Conservation (phyloP, 768 basidiomycete genomes). For the Leccinum incarnatum region DNA sequence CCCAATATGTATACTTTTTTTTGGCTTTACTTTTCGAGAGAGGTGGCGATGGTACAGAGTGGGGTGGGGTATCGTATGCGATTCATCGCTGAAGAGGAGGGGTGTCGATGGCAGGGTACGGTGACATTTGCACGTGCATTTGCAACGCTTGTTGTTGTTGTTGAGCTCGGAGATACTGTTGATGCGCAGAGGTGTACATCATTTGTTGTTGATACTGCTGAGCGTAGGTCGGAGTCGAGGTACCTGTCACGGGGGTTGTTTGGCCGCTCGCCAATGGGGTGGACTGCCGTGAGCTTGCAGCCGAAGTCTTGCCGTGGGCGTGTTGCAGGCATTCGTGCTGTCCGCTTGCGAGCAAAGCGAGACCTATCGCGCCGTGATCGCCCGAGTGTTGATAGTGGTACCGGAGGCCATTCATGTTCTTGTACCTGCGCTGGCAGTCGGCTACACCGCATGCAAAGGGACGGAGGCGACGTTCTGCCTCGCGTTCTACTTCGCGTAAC, state of each 20-base stretch:
- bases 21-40: constrained; percentile 25
- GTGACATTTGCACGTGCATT: constrained; percentile 25
- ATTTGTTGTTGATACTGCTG: constrained; percentile 38
- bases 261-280: constrained; percentile 33
- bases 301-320: constrained; percentile 29
- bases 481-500: constrained; percentile 70
- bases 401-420: constrained; percentile 97
- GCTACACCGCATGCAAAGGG: constrained; percentile 91
- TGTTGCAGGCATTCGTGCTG: constrained; percentile 55
- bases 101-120: constrained; percentile 19
- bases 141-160: constrained; percentile 34
- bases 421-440: constrained; percentile 84
- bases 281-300: constrained; percentile 33
- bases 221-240: constrained; percentile 31
- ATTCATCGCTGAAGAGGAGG: constrained; percentile 16
- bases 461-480: constrained; percentile 77
- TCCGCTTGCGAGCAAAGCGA: constrained; percentile 77
- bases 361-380: constrained; percentile 88
- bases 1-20: constrained; percentile 37
- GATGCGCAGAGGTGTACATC: constrained; percentile 35
- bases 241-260: constrained; percentile 29
- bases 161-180: constrained; percentile 36
- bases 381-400: constrained; percentile 98
- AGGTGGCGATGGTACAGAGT: neutral
- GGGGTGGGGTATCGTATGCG: constrained; percentile 13